Percentiles rank a stretch among this genome's conserved stretches.
Conservation (phyloP, 2,329 filamentous ascomycete species). For the Thermothelomyces thermophilus region DNA sequence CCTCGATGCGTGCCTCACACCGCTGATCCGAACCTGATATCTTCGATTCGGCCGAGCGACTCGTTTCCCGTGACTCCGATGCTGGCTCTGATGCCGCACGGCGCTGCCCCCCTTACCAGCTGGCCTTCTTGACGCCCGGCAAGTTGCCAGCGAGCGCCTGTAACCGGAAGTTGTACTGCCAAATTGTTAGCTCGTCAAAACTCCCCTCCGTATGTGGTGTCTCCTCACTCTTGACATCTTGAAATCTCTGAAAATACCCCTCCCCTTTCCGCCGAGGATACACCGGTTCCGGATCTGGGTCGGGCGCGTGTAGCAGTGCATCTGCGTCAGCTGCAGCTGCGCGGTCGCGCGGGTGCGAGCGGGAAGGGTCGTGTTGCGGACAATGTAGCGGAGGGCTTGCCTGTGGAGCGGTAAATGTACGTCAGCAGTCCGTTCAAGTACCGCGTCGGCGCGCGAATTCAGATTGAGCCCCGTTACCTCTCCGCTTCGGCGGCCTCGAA, state of each 20-base stretch:
- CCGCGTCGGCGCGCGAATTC: background rate
- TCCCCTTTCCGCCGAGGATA: conserved; percentile 80
- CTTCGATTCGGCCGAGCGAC: background rate
- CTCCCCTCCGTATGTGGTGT: background rate
- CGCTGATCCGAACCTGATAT: background rate
- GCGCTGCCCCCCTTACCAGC: conserved; percentile 64
- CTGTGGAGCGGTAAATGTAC: conserved; percentile 38
- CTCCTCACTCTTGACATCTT: conserved; percentile 77
- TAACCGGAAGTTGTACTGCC: conserved; percentile 84
- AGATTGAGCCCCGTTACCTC: conserved; percentile 52
- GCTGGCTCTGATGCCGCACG: too few relatives aligned
- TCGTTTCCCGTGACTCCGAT: background rate
- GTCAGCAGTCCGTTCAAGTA: background rate
- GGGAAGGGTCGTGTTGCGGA: conserved; percentile 84
- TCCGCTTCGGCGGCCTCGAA: conserved; percentile 83
- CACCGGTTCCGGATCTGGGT: conserved; percentile 95
- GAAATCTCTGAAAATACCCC: conserved; percentile 89
- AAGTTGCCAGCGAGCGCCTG: conserved; percentile 79
- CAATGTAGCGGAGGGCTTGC: conserved; percentile 88
- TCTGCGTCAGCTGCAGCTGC: conserved; percentile 85
- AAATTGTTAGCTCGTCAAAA: conserved; percentile 23
- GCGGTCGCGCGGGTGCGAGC: conserved; percentile 79
- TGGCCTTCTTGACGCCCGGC: conserved; percentile 91
- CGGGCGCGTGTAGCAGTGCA: conserved; percentile 91
- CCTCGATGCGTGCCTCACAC: background rate